A percentile compares a stretch with the other conserved stretches of the same genome.
These are phyloP conservation scores for Cadophora luteo-olivacea DNA, from an alignment of 2,329 filamentous ascomycete genomes.

Conservation along the genomic window DNA sequence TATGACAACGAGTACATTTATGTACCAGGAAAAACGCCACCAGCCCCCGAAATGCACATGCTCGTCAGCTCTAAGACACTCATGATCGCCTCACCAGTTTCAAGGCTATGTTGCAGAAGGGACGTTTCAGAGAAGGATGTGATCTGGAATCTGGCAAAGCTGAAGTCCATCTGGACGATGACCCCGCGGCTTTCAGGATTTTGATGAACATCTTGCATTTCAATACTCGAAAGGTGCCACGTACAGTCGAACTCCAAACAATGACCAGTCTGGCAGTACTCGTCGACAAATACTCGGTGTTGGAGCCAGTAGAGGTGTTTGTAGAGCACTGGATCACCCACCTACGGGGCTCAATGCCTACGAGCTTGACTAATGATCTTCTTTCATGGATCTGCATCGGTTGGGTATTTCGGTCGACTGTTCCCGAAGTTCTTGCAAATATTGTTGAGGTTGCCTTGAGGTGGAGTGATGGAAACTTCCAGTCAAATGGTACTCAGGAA, in stretches of 20 bases:
- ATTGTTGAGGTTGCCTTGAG: background rate
- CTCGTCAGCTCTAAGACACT: slow-evolving; percentile 30
- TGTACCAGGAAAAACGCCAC: too few species aligned
- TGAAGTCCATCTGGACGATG: background rate
- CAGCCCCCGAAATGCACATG: background rate
- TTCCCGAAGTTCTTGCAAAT: background rate
- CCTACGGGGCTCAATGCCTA: background rate
- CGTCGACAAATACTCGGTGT: slow-evolving; percentile 6
- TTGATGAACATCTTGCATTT: slow-evolving; percentile 44
- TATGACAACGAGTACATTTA: background rate
- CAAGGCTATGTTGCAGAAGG: slow-evolving; percentile 36
- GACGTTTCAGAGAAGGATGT: slow-evolving; percentile 34
- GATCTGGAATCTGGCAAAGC: background rate
- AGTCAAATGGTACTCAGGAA: background rate
- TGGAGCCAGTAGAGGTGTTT: background rate
- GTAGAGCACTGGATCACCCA: background rate
- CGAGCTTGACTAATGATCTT: background rate
- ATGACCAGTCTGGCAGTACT: background rate
- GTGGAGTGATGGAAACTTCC: background rate
- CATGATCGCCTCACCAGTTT: slow-evolving; percentile 39
- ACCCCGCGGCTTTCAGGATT: slow-evolving; percentile 33
- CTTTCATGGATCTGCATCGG: background rate
- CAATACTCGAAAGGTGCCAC: slow-evolving; percentile 3
- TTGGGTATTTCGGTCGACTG: background rate
- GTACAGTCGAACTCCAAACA: background rate